Conservation (phyloP, 805 yeast genomes). For the Cyberlindnera japonica region DNA sequence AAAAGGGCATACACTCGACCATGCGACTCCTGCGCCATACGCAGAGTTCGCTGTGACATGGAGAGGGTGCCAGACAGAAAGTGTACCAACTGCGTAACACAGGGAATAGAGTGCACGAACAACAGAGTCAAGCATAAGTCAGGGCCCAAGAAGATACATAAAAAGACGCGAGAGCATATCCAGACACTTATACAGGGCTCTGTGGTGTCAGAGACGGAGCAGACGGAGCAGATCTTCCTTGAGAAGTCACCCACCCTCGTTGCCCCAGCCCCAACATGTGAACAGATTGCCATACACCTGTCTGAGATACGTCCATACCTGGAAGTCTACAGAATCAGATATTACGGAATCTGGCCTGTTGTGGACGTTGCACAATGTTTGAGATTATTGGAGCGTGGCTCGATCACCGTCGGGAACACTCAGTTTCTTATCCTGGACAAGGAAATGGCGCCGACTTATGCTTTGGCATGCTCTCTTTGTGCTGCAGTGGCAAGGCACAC, state of each 20-base stretch:
- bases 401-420: neutral
- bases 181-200: conserved; percentile 5
- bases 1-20: conserved; percentile 18
- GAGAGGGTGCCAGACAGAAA: conserved; percentile 7
- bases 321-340: conserved; percentile 23
- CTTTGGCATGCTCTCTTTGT: conserved; percentile 22
- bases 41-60: conserved; percentile 24
- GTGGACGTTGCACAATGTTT: conserved; percentile 15
- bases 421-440: conserved; percentile 6
- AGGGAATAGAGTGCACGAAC: conserved; percentile 20
- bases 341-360: conserved; percentile 26
- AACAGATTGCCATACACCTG: conserved; percentile 11
- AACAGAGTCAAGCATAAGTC: conserved; percentile 21
- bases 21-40: conserved; percentile 26
- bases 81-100: conserved; percentile 21
- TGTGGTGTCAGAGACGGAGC: neutral
- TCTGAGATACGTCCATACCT: conserved; percentile 16
- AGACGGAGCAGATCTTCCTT: neutral
- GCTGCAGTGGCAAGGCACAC: conserved; percentile 22
- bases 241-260: neutral
- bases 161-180: conserved; percentile 23
- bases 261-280: conserved; percentile 5
- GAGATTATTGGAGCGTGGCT: conserved; percentile 1
- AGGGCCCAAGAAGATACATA: conserved; percentile 24
- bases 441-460: conserved; percentile 16